Base-by-base conservation (phyloP, 108 stramenopile species). In the Chaetoceros muelleri region DNA sequence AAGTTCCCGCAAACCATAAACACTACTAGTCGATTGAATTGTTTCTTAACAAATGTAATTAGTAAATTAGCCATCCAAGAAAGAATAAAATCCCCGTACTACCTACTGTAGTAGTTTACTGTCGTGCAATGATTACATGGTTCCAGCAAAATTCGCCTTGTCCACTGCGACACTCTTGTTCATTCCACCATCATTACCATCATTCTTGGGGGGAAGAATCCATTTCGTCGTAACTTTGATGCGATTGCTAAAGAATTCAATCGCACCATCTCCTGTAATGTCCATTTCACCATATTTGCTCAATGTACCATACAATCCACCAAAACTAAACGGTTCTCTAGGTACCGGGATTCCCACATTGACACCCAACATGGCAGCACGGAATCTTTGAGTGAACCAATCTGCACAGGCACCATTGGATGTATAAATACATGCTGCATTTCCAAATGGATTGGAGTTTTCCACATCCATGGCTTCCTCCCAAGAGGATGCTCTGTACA, bases 271-370 rank as follows among this genome's bases (percentile, higher is more conserved):
- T 5, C 93, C 95, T 1, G 97, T 98, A 53, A 98, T 96, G 53
- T 98, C 97, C 72, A 90, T 86, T 54, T 93, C 92, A 0, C 97
- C 97, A 61, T 85, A 98, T 63, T 98, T 98, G 75, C 82, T 85
- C 31, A 67, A 50, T 2, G 95, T 98, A 24, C 95, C 95, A 58
- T 94, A 94, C 51, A 93, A 58, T 1, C 95, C 95, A 22, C 93
- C 95, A 69, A 96, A 96, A 0, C 84, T 72, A 66, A 98, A 98
- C 0, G 97, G 97, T 60, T 98, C 95, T 30, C 93, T 67, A 18
- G 94, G 95, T 3, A 97, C 96, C 3, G 93, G 90, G 53, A 94
- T 86, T 19, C 89, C 86, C 22, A 91, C 69, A 52, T 90, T 90
- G 23, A 90, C 81, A 1, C 97, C 95, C 49, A 93, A 52, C 90